phyloP scores from a whole-genome alignment of 257 asterid genomes.

The Solanum corneliomulleri region DNA sequence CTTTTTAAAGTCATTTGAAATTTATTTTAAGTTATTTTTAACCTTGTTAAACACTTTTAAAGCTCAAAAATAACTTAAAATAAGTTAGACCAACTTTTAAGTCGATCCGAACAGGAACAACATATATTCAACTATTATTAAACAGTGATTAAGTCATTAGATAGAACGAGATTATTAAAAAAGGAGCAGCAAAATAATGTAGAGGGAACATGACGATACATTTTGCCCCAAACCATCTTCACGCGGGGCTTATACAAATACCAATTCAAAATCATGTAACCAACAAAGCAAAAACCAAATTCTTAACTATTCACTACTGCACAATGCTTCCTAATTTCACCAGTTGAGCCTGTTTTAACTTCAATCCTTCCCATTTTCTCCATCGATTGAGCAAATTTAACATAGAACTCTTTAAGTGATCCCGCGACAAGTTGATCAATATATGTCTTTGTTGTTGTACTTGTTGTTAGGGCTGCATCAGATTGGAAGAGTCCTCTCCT shows the following conservation, averaged over 20 bases:
- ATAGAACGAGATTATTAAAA: not conserved
- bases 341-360: conserved; percentile 44
- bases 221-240: not conserved
- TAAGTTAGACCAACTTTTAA: too few species aligned
- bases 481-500: conserved; percentile 56
- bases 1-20: too few species aligned
- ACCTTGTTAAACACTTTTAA: too few species aligned
- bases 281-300: not conserved
- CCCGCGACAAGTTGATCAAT: conserved; percentile 28
- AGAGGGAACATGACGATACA: not conserved
- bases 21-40: too few species aligned
- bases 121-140: not conserved
- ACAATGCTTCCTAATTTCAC: conserved; percentile 55
- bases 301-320: conserved; percentile 40
- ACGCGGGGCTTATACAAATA: not conserved
- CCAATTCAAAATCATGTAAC: not conserved
- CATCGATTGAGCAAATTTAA: conserved; percentile 50
- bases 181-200: not conserved
- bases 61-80: too few species aligned
- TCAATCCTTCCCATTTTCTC: conserved; percentile 56
- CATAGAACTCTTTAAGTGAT: conserved; percentile 18
- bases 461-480: conserved; percentile 43
- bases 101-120: too few species aligned
- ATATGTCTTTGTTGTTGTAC: conserved; percentile 20
- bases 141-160: not conserved